Evolutionary conservation across 352 stramenopile species (phyloP).

Genomic region (Peronosclerospora sorghi): DNA sequence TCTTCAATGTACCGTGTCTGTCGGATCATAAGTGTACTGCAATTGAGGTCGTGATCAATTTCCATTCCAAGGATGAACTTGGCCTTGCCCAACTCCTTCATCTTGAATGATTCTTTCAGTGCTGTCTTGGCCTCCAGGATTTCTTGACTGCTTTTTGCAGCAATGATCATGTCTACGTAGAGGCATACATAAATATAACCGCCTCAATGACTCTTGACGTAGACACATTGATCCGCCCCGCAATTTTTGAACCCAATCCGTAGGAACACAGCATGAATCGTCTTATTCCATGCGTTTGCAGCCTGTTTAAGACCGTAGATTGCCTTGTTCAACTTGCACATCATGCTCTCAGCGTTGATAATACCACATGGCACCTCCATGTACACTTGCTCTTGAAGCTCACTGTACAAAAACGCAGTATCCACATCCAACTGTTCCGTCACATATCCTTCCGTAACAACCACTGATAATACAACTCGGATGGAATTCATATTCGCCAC

Average conservation of each 20-base stretch:
- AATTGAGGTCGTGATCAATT: neutral
- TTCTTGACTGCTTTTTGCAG: conserved; percentile 1
- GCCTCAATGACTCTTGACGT: conserved; percentile 4
- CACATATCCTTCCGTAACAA: neutral
- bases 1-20: conserved; percentile 1
- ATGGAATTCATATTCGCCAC: conserved; percentile 9
- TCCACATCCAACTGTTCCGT: conserved; percentile 2
- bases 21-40: neutral
- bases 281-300: conserved; percentile 15
- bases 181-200: conserved; percentile 8
- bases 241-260: conserved; percentile 7
- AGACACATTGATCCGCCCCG: conserved; percentile 10
- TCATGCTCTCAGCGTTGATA: neutral
- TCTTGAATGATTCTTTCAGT: neutral
- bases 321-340: conserved; percentile 8
- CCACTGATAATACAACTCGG: neutral
- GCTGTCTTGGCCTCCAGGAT: conserved; percentile 5
- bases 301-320: conserved; percentile 16
- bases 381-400: neutral
- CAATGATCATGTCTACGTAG: conserved; percentile 9
- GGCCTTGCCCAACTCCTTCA: too few species aligned
- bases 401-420: conserved; percentile 3
- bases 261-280: conserved; percentile 7
- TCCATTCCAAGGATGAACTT: neutral
- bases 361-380: conserved; percentile 3